phyloP scores from a whole-genome alignment of 164 flowering plant genomes.

The Aristolochia fimbriata region DNA sequence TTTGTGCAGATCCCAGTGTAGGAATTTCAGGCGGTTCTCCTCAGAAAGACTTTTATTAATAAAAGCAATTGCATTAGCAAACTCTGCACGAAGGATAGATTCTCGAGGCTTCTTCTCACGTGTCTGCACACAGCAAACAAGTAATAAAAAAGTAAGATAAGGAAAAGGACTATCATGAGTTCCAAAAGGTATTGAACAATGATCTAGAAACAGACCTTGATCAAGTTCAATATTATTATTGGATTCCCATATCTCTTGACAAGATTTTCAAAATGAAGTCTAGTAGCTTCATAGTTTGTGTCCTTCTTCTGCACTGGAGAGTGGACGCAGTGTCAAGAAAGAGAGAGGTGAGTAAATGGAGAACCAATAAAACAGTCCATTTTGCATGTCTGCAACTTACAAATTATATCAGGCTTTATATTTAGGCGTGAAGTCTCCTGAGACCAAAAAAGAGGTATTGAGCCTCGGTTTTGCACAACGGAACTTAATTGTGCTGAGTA shows the following conservation, averaged over 20 bases:
- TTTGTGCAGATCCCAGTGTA: constrained; percentile 85
- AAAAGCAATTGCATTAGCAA: constrained; percentile 65
- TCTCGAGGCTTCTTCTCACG: constrained; percentile 88
- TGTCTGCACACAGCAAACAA: constrained; percentile 29
- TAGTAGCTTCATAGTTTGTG: constrained; percentile 62
- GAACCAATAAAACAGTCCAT: neutral
- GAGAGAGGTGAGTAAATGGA: neutral
- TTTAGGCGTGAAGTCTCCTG: constrained; percentile 89
- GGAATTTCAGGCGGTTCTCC: constrained; percentile 63
- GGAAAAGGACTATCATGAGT: neutral
- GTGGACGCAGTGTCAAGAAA: constrained; percentile 7
- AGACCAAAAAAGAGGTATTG: constrained; percentile 99
- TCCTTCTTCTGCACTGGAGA: constrained; percentile 78
- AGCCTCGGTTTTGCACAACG: constrained; percentile 88
- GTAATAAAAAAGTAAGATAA: neutral
- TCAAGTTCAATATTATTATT: constrained; percentile 75
- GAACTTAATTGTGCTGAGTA: constrained; percentile 58
- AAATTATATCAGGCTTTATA: constrained; percentile 74
- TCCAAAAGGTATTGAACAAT: neutral
- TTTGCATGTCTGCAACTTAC: constrained; percentile 28
- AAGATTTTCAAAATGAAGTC: constrained; percentile 89
- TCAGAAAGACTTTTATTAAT: constrained; percentile 56
- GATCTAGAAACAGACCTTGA: constrained; percentile 50
- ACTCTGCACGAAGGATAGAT: constrained; percentile 82
- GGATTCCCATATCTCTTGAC: constrained; percentile 87